These are phyloP conservation scores for Aureobasidium zeae DNA, from an alignment of 2,329 filamentous ascomycete species.

Conservation along the genomic window DNA sequence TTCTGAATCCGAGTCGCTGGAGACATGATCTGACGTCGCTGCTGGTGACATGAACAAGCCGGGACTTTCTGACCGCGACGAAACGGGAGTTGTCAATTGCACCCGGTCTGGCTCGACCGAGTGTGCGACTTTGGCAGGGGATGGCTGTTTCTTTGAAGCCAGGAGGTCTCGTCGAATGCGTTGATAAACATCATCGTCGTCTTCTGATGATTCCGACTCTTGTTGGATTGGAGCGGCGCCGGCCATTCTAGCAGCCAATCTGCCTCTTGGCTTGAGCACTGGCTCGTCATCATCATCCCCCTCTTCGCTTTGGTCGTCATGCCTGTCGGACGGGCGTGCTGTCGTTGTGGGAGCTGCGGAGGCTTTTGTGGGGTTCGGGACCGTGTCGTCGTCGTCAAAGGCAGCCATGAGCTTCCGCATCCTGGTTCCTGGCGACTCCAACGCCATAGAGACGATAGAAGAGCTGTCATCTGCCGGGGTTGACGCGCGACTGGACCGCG, in stretches of 20 bases:
- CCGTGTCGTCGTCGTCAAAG: constrained; percentile 36
- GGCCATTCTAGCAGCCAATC: constrained; percentile 56
- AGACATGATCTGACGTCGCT: background rate
- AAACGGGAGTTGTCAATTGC: background rate
- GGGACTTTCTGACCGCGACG: constrained; percentile 6
- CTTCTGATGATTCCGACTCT: constrained; percentile 19
- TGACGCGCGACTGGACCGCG: constrained; percentile 17
- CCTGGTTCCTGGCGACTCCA: constrained; percentile 36
- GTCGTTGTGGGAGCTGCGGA: constrained; percentile 30
- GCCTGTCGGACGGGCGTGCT: constrained; percentile 10
- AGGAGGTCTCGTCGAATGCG: constrained; percentile 38
- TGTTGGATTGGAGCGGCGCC: constrained; percentile 22
- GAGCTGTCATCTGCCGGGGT: constrained; percentile 12
- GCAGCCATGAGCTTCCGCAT: constrained; percentile 42
- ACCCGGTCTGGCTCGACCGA: background rate
- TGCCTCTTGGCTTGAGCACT: constrained; percentile 46
- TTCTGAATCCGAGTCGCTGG: constrained; percentile 20
- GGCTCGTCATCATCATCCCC: constrained; percentile 26
- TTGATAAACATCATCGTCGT: constrained; percentile 31
- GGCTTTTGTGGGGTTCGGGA: too few relatives aligned
- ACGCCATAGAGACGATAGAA: constrained; percentile 20
- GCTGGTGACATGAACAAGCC: constrained; percentile 14
- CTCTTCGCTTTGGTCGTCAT: constrained; percentile 31
- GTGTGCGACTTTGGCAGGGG: background rate
- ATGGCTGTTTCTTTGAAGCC: constrained; percentile 24